Conservation (phyloP, 148 eudicot genomes). For the Polygonum aviculare region DNA sequence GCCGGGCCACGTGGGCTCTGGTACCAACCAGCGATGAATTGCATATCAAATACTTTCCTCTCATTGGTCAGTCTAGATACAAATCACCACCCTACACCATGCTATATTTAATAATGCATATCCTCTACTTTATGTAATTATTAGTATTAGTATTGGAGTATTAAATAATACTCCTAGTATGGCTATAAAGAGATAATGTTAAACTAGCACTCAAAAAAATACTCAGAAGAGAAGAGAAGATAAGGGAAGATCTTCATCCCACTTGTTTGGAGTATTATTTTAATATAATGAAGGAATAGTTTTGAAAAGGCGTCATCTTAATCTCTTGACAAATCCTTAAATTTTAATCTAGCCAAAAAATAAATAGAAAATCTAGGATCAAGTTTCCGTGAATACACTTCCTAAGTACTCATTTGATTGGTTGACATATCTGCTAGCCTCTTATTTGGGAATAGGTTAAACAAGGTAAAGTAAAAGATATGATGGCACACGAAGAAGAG, state of each 20-base stretch:
- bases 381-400: not conserved
- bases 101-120: not conserved
- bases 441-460: too few relatives aligned
- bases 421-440: too few relatives aligned
- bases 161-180: too few relatives aligned
- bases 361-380: not conserved
- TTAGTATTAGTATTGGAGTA: too few relatives aligned
- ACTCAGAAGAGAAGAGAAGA: too few relatives aligned
- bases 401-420: too few relatives aligned
- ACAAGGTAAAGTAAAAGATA: too few relatives aligned
- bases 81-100: not conserved
- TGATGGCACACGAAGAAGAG: too few relatives aligned
- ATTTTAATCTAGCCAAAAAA: not conserved
- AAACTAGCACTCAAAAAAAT: too few relatives aligned
- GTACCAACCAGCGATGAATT: not conserved
- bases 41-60: conserved; percentile 2
- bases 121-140: not conserved
- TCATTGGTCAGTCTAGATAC: conserved; percentile 1
- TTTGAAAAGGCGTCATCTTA: not conserved
- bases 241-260: too few relatives aligned
- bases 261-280: too few relatives aligned
- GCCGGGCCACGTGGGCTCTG: not conserved
- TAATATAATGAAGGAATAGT: not conserved
- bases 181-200: too few relatives aligned
- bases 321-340: not conserved